phyloP scores from a whole-genome alignment of 148 eudicot genomes.

The Gaultheria prostrata region DNA sequence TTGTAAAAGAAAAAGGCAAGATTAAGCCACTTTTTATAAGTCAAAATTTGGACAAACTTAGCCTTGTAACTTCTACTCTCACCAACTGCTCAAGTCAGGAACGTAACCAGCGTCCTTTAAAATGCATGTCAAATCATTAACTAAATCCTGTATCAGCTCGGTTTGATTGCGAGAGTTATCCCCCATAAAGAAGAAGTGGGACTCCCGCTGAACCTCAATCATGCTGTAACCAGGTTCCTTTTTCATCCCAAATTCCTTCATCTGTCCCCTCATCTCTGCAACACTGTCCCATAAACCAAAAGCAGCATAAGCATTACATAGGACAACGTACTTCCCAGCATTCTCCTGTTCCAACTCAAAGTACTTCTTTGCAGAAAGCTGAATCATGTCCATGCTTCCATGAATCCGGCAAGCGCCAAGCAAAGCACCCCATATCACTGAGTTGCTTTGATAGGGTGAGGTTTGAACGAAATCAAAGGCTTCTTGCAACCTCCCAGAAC shows the following conservation, averaged over 20 bases:
- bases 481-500: conserved; percentile 78
- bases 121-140: conserved; percentile 42
- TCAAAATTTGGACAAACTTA: background rate
- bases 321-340: conserved; percentile 72
- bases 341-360: conserved; percentile 68
- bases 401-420: conserved; percentile 75
- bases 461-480: conserved; percentile 57
- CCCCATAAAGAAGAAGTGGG: conserved; percentile 63
- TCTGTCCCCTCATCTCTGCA: conserved; percentile 61
- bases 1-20: background rate
- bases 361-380: conserved; percentile 51
- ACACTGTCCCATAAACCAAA: conserved; percentile 61
- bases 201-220: conserved; percentile 66
- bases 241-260: conserved; percentile 63
- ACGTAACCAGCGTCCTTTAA: conserved; percentile 45
- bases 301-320: conserved; percentile 66
- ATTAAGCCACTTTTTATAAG: background rate
- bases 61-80: background rate
- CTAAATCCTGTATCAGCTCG: conserved; percentile 41
- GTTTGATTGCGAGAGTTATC: conserved; percentile 57
- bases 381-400: conserved; percentile 64
- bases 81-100: conserved; percentile 32
- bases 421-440: conserved; percentile 80
- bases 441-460: conserved; percentile 56
- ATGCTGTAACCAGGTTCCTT: conserved; percentile 85